Conservation (phyloP, 345 rosid genomes). For the Orychophragmus violaceus region DNA sequence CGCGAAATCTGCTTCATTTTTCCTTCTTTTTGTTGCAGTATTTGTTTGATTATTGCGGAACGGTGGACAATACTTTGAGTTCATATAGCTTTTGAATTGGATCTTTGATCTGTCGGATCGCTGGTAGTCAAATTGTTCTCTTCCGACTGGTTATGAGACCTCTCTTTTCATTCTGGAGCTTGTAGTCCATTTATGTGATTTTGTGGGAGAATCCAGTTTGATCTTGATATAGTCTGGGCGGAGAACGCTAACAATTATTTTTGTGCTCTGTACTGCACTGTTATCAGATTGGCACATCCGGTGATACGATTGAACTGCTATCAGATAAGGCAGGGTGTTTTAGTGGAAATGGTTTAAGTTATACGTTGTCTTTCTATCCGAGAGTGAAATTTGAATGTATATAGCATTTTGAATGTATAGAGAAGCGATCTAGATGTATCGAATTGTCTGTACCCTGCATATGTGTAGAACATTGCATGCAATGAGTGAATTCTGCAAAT, state of each 20-base stretch:
- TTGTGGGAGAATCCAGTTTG: not conserved
- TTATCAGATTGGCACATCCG: no score
- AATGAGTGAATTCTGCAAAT: not conserved
- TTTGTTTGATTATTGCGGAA: not conserved
- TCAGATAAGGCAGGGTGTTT: not conserved
- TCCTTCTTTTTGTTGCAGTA: not conserved
- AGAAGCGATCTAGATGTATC: not conserved
- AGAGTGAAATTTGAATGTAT: not conserved
- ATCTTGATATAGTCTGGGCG: not conserved
- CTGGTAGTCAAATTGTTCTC: not conserved
- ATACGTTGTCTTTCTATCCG: not conserved
- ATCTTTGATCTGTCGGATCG: conserved; percentile 19
- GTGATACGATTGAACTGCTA: no score
- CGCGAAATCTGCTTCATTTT: not conserved
- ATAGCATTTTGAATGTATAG: not conserved
- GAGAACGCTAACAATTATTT: no score
- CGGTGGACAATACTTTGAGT: not conserved
- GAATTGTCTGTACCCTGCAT: not conserved
- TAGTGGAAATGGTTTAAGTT: not conserved
- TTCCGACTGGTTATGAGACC: not conserved
- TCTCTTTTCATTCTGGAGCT: conserved; percentile 2
- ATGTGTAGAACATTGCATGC: not conserved
- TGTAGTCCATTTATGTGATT: not conserved
- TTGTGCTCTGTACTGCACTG: no score
- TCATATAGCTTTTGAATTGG: conserved; percentile 5